Evolutionary conservation across 805 yeast genomes (phyloP), one percentile per base, ranked within the genome.

Genomic region (Hanseniaspora thailandica): DNA sequence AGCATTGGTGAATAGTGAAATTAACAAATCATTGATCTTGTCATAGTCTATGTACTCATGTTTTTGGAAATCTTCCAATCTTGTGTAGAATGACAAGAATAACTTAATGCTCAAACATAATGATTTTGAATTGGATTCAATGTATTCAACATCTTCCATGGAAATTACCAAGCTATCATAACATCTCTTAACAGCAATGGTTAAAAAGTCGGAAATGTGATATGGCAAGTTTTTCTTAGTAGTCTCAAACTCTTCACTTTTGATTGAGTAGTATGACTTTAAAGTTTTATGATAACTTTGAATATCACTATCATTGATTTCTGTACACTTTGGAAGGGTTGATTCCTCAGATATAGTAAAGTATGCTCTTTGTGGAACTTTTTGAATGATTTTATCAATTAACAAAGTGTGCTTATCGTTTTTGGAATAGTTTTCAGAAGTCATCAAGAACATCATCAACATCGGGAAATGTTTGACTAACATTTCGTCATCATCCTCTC

Each of bases 401-500:
- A 81, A 61, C 0, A 61, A 58, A 20, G 74, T 61, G 71, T 80
- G 54, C 47, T 0, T 55, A 47, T 6, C 57, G 10, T 30, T 30
- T 15, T n/a, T 28, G 13, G 10, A 12, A 26, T 30, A 28, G 25
- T 30, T 19, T 54, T 22, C 45, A 17, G 12, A 58, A 60, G 3
- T 71, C 54, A 83, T 61, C 1, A 74, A 55, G 1, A 76, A 68
- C 19, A 86, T 59, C 1, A 88, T 63, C 0, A 84, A 73, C 41
- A 86, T 66, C 0, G 97, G 97, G 7, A 84, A 69, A 62, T 90
- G 96, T 19, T 76, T 73, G 0, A 78, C 69, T 7, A 82, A 67
- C 84, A 87, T 86, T 57, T 88, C 97, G 59, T 88, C 97, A 57
- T 90, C 98, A 40, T 76, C 77, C 2, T 62, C 58, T 22, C 34